A percentile compares a stretch with the other conserved stretches of the same genome.
Conservation (phyloP, 2,329 filamentous ascomycete species). For the Madurella fahalii region DNA sequence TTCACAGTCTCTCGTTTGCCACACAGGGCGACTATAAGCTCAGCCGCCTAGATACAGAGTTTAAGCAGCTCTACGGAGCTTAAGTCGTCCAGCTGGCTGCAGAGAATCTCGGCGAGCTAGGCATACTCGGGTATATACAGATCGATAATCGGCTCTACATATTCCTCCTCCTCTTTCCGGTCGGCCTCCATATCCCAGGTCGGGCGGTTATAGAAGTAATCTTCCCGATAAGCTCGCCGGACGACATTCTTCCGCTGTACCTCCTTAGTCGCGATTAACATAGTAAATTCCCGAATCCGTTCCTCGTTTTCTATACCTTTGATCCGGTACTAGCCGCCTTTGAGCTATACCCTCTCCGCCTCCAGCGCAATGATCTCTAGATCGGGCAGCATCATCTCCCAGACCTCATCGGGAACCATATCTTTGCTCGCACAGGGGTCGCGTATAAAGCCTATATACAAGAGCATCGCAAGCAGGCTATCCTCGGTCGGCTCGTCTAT, state of each 20-base stretch:
- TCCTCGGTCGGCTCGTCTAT: constrained; percentile 25
- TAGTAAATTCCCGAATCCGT: constrained; percentile 25
- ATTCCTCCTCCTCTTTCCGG: constrained; percentile 18
- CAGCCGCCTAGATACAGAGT: constrained; percentile 11
- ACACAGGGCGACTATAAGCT: constrained; percentile 14
- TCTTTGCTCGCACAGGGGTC: constrained; percentile 28
- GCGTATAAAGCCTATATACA: constrained; percentile 27
- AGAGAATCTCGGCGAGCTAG: constrained; percentile 16
- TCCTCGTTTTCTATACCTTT: constrained; percentile 23
- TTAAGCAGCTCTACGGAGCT: constrained; percentile 10
- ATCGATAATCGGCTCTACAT: constrained; percentile 14
- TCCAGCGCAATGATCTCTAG: constrained; percentile 28
- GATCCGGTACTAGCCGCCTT: constrained; percentile 27
- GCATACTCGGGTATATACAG: constrained; percentile 20
- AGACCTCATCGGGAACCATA: constrained; percentile 31
- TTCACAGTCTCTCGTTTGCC: background rate
- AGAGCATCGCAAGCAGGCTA: constrained; percentile 23
- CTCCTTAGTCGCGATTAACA: constrained; percentile 24
- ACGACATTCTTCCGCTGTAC: constrained; percentile 18
- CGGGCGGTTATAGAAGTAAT: constrained; percentile 28
- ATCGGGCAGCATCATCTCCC: constrained; percentile 24
- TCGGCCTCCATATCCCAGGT: constrained; percentile 29
- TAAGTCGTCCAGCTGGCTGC: constrained; percentile 15
- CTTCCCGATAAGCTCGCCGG: constrained; percentile 24
- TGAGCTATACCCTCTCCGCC: constrained; percentile 21